Conservation (phyloP, 495 filamentous ascomycete genomes). For the Oidiodendron maius region DNA sequence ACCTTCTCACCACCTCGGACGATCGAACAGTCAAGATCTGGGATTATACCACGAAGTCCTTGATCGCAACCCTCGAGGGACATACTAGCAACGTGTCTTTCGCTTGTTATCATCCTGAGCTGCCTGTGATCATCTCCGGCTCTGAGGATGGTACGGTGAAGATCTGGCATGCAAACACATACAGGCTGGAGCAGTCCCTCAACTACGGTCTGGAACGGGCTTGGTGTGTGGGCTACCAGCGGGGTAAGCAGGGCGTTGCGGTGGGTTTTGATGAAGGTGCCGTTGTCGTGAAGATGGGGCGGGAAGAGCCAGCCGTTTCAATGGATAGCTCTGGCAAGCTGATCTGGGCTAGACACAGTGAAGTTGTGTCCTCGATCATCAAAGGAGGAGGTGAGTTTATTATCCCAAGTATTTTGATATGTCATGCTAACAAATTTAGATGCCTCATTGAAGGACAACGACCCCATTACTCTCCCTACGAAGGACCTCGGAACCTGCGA, state of each 20-base stretch:
- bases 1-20: constrained; percentile 93
- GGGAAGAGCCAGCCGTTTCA: constrained; percentile 94
- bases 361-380: constrained; percentile 90
- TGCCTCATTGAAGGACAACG: constrained; percentile 76
- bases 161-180: constrained; percentile 98
- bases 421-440: constrained; percentile 34
- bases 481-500: constrained; percentile 96
- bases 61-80: constrained; percentile 94
- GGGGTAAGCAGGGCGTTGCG: constrained; percentile 86
- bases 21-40: constrained; percentile 93
- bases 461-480: constrained; percentile 75
- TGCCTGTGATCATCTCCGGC: constrained; percentile 97
- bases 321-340: constrained; percentile 96
- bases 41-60: constrained; percentile 97
- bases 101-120: constrained; percentile 94
- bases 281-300: constrained; percentile 94
- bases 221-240: constrained; percentile 95
- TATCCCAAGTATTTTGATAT: neutral
- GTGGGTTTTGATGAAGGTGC: constrained; percentile 98
- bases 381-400: constrained; percentile 64
- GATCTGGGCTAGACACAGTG: constrained; percentile 90
- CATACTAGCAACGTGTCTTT: constrained; percentile 99
- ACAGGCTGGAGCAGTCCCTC: constrained; percentile 88
- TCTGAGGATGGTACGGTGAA: constrained; percentile 97
- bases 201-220: constrained; percentile 93